Evolutionary conservation across 163 green algal species (phyloP).

Genomic region (Scenedesmus sp.): DNA sequence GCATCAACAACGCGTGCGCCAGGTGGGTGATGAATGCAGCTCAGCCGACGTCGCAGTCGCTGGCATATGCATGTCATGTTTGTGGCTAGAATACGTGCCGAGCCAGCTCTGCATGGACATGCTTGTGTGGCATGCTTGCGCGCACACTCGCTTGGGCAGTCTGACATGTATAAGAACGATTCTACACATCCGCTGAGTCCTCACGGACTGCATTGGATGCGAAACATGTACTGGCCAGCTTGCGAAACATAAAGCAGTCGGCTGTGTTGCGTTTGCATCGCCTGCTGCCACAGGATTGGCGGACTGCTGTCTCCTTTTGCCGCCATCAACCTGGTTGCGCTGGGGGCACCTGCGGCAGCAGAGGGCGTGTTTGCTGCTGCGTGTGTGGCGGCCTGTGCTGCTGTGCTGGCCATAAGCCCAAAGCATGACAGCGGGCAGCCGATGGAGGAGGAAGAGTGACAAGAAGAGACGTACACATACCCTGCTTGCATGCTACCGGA

Average conservation of each 20-base stretch:
- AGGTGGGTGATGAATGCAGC: background rate
- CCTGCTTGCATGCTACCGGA: too few relatives aligned
- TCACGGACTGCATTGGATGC: too few relatives aligned
- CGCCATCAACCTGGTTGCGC: conserved; percentile 5
- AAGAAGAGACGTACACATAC: background rate
- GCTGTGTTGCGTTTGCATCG: too few relatives aligned
- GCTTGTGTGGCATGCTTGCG: too few relatives aligned
- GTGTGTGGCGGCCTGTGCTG: conserved; percentile 5
- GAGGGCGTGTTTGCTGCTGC: conserved; percentile 15
- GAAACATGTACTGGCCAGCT: too few relatives aligned
- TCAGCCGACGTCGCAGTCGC: too few relatives aligned
- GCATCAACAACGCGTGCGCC: conserved; percentile 37
- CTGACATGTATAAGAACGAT: too few relatives aligned
- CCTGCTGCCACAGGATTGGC: conserved; percentile 30
- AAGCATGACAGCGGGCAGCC: conserved; percentile 13
- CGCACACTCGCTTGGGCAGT: too few relatives aligned
- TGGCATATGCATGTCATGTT: too few relatives aligned
- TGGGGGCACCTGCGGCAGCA: conserved; percentile 17
- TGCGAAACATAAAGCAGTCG: background rate
- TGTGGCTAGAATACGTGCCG: too few relatives aligned
- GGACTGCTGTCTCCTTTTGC: conserved; percentile 39
- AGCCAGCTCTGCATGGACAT: too few relatives aligned
- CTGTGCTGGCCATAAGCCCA: background rate
- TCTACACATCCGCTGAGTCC: too few relatives aligned
- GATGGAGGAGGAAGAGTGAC: conserved; percentile 7